phyloP scores from a whole-genome alignment of 208 protist genomes.

The Acanthamoeba royreba region DNA sequence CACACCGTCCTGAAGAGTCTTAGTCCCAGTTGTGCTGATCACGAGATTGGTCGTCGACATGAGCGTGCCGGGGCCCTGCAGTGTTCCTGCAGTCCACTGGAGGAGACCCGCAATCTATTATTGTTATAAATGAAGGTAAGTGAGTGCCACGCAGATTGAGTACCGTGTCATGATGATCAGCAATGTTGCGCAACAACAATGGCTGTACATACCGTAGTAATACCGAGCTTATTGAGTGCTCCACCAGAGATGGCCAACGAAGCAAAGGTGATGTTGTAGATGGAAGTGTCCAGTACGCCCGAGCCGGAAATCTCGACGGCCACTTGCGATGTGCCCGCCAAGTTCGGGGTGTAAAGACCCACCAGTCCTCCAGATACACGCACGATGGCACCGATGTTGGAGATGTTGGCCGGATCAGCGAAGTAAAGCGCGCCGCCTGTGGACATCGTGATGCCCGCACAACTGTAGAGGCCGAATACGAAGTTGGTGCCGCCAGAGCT shows the following conservation, averaged over 20 bases:
- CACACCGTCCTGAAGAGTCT: neutral
- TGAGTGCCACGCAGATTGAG: no score
- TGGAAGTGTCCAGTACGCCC: slow-evolving; percentile 33
- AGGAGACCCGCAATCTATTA: no score
- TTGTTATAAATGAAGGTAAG: no score
- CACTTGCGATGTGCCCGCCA: neutral
- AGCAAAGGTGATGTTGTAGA: neutral
- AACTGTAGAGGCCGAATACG: slow-evolving; percentile 7
- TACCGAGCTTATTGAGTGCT: slow-evolving; percentile 12
- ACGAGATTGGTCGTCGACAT: neutral
- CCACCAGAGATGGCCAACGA: neutral
- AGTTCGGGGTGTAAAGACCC: neutral
- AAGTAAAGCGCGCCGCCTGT: slow-evolving; percentile 22
- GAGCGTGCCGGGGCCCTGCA: slow-evolving; percentile 5
- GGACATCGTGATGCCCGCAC: neutral
- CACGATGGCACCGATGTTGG: neutral
- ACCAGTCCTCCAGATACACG: neutral
- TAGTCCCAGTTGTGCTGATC: neutral
- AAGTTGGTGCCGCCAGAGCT: slow-evolving; percentile 30
- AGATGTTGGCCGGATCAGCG: neutral
- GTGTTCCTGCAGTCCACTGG: neutral
- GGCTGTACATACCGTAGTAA: neutral
- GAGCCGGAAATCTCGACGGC: neutral
- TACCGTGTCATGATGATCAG: no score
- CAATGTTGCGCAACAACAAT: no score